phyloP scores from a whole-genome alignment of 805 yeast species.

The Clavispora santaluciae region DNA sequence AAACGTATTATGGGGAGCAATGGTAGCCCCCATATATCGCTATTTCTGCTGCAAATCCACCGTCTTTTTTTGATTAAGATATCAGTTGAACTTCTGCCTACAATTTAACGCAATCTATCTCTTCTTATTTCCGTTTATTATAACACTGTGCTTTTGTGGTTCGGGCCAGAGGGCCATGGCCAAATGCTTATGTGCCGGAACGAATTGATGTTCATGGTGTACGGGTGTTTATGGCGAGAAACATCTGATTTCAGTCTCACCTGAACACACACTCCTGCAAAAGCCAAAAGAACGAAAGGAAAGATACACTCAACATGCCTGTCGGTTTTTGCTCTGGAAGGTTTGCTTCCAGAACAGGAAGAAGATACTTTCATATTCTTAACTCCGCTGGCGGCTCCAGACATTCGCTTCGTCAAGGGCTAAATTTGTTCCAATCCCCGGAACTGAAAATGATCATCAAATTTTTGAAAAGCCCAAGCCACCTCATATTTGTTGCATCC shows the following conservation, averaged over 20 bases:
- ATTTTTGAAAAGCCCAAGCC: constrained; percentile 14
- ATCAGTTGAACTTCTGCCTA: too few relatives aligned
- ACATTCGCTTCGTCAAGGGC: constrained; percentile 4
- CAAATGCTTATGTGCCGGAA: too few relatives aligned
- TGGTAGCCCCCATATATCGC: too few relatives aligned
- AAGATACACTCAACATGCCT: neutral
- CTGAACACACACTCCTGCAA: neutral
- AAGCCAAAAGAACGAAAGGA: neutral
- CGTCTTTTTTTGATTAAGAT: too few relatives aligned
- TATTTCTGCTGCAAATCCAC: too few relatives aligned
- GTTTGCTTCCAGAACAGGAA: neutral
- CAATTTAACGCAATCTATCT: too few relatives aligned
- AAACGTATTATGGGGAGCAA: too few relatives aligned
- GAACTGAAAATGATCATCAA: constrained; percentile 10
- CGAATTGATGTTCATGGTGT: neutral
- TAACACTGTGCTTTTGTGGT: neutral
- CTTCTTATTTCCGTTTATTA: too few relatives aligned
- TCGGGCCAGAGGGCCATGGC: neutral
- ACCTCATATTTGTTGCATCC: constrained; percentile 13
- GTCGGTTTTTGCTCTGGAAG: neutral
- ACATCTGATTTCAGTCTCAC: neutral
- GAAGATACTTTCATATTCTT: neutral
- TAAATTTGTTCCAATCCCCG: constrained; percentile 4
- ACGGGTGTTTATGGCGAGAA: neutral
- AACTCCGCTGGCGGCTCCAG: neutral